Evolutionary conservation across 1,284 basidiomycete species (phyloP), one percentile per base, ranked within the genome.

Genomic region (Heterobasidion parviporum): DNA sequence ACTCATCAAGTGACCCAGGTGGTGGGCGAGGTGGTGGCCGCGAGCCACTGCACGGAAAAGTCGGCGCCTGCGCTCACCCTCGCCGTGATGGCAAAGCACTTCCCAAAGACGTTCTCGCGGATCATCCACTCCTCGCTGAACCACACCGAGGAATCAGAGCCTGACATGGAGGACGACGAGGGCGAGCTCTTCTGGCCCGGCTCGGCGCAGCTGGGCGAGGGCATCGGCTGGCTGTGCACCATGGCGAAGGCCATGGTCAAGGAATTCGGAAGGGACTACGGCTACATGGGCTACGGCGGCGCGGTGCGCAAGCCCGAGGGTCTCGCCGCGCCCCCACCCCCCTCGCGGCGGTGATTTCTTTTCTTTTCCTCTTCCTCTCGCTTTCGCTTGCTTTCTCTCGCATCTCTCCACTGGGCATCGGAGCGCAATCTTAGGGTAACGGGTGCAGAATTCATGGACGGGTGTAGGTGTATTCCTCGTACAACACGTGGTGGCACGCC

Each of bases 231-330:
- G 87, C 80, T 89, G 14, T 89, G 86, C 67, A 72, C 85, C 45
- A 82, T 90, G 79, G 87, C 86, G 60, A 86, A 84, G 65, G 83
- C 87, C 45, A 90, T 90, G 87, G 79, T 90, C 64, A 82, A 78
- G 62, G 87, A 90, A 65, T 85, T 87, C 63, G 86, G 87, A 58
- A 81, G 81, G 64, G 75, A 80, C 35, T 82, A 83, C 67, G 85
- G 83, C 14, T 90, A 90, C 70, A 72, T 72, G 55, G 85, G 87
- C 46, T 65, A 86, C 16, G 77, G 81, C 20, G 87, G 86, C 15
- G 79, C 83, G 16, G 78, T 89, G 48, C 82, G 78, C n/a, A 87
- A 85, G 64, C 79, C 83, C 9, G 74, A 41, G 38, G 26, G 26
- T 6, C 26, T 26, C 26, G 26, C 26, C 4, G 26, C 26, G 26